Conservation (phyloP, 1,284 basidiomycete genomes). For the Vanrija sp. region DNA sequence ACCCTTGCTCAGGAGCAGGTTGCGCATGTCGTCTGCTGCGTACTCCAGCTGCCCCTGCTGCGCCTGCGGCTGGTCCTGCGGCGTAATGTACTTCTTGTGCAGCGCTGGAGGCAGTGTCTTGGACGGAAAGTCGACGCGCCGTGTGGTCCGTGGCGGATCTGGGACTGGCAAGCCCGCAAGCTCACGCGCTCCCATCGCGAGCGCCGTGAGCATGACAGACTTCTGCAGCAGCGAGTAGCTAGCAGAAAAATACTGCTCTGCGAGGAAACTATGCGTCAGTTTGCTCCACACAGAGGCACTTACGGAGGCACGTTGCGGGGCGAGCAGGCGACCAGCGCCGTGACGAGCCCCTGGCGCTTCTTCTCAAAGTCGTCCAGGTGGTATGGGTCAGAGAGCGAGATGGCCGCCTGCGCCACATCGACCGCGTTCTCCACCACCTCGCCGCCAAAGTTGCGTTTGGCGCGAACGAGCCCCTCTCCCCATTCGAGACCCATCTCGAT, state of each 20-base stretch:
- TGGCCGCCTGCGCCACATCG: slow-evolving; percentile 68
- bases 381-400: slow-evolving; percentile 77
- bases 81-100: slow-evolving; percentile 63
- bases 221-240: slow-evolving; percentile 86
- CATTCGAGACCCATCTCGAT: slow-evolving; percentile 71
- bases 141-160: slow-evolving; percentile 20
- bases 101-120: slow-evolving; percentile 67
- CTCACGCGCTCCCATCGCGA: slow-evolving; percentile 81
- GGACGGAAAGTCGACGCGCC: slow-evolving; percentile 62
- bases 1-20: slow-evolving; percentile 37
- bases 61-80: slow-evolving; percentile 17
- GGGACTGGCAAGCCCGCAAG: slow-evolving; percentile 66
- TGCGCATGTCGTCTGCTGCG: slow-evolving; percentile 32
- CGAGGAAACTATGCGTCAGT: slow-evolving; percentile 60
- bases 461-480: slow-evolving; percentile 75
- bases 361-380: slow-evolving; percentile 74
- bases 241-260: slow-evolving; percentile 87
- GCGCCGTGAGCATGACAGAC: slow-evolving; percentile 74
- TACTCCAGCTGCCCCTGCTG: slow-evolving; percentile 31
- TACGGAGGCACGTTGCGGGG: slow-evolving; percentile 75
- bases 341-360: slow-evolving; percentile 69
- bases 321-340: slow-evolving; percentile 72
- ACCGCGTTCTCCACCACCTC: slow-evolving; percentile 76
- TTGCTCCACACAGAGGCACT: slow-evolving; percentile 40
- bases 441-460: slow-evolving; percentile 73